Evolutionary conservation across 176 grass and related monocot genomes (phyloP).

Genomic region (Guadua angustifolia): DNA sequence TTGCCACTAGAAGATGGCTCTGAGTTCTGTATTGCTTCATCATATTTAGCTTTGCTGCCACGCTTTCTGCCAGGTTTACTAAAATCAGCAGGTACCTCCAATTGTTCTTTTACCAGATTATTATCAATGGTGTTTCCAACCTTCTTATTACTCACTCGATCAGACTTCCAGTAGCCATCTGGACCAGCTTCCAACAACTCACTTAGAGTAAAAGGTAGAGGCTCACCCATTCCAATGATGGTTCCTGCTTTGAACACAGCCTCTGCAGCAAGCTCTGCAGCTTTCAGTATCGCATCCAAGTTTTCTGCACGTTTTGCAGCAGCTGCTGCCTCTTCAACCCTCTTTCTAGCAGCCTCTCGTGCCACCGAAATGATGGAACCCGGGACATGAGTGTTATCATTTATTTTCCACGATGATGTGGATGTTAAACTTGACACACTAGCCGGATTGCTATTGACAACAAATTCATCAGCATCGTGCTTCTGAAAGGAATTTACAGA

Average conservation of each 20-base stretch:
- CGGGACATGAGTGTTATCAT: constrained; percentile 42
- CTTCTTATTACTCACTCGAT: constrained; percentile 49
- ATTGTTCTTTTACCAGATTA: constrained; percentile 25
- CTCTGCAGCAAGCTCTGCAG: constrained; percentile 90
- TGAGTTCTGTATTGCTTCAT: constrained; percentile 27
- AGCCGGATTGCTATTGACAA: constrained; percentile 31
- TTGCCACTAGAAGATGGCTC: constrained; percentile 51
- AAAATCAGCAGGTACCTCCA: constrained; percentile 38
- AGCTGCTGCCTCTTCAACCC: constrained; percentile 88
- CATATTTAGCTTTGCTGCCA: constrained; percentile 47
- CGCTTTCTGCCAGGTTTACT: constrained; percentile 46
- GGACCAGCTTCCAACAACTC: constrained; percentile 86
- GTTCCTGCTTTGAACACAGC: constrained; percentile 81
- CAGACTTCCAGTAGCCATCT: constrained; percentile 78
- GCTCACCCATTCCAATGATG: constrained; percentile 90
- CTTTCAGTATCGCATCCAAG: constrained; percentile 90
- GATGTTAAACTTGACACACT: constrained; percentile 42
- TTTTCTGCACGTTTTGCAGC: constrained; percentile 93
- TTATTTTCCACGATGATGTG: constrained; percentile 56
- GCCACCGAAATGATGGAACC: constrained; percentile 81
- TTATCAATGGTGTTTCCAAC: constrained; percentile 26
- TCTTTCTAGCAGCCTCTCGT: constrained; percentile 81
- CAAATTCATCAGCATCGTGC: constrained; percentile 37
- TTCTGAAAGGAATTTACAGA: constrained; percentile 37
- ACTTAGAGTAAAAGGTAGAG: constrained; percentile 77